Base-by-base conservation (phyloP, 108 stramenopile genomes). In the Nitzschia sp. region DNA sequence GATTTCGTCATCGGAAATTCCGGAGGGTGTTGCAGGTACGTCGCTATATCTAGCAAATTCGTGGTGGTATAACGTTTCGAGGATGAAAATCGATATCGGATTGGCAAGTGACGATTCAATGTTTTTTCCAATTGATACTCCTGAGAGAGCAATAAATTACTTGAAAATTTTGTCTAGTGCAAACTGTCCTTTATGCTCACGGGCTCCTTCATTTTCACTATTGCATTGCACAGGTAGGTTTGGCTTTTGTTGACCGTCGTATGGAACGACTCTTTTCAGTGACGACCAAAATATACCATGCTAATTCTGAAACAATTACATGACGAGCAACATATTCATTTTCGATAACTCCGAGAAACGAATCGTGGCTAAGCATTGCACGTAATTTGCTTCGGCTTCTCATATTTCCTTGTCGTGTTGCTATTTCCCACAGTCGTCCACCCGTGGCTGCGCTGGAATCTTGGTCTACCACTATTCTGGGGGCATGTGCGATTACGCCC, bases 281-380 rank as follows among this genome's bases (percentile, higher is more conserved):
- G 74, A 75, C n/a, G 67, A 75, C 26, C 28, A 15, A 24, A 69
- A 80, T 66, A 70, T 79, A 62, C 80, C 80, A 79, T 85, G 84
- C 78, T 79, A 82, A 79, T 76, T 59, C 80, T 76, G 78, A 85
- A 70, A n/a, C 19, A 42, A 46, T 54, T 46, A 13, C 13, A 24
- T 62, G 70, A 69, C 63, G 77, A 68, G 53, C 55, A 76, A 53
- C 31, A 28, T 49, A 67, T 71, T 66, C 54, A 67, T n/a, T n/a
- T 49, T 66, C 62, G 66, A 72, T 76, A 64, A 71, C 63, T 72
- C 67, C 57, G 72, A 74, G 77, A 78, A 74, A 60, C 46, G 27
- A 25, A 32, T 29, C 24, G 19, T 46, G 21, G 24, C n/a, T n/a
- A n/a, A n/a, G n/a, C n/a, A n/a, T n/a, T n/a, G n/a, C n/a, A n/a